Conservation (phyloP, 2,329 filamentous ascomycete species). For the Aspergillus costaricaensis region DNA sequence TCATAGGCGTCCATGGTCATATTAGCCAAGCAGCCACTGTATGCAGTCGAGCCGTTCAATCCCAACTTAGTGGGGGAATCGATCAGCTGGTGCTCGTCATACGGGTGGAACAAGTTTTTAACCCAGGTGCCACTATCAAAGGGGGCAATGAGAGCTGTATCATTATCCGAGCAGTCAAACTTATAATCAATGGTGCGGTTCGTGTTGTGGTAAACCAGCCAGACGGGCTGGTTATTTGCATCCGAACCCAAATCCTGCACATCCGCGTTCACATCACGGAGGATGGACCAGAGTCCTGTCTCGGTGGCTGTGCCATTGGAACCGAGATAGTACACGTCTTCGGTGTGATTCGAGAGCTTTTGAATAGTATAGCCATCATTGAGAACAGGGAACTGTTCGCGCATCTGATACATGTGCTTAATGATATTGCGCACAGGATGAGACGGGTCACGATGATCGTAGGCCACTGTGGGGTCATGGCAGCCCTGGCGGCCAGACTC, state of each 20-base stretch:
- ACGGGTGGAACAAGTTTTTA: constrained; percentile 64
- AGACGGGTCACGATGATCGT: constrained; percentile 63
- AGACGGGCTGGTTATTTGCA: constrained; percentile 47
- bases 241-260: constrained; percentile 53
- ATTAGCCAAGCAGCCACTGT: constrained; percentile 57
- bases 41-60: constrained; percentile 47
- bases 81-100: constrained; percentile 55
- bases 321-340: constrained; percentile 52
- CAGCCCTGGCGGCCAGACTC: constrained; percentile 57
- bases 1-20: constrained; percentile 58
- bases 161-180: constrained; percentile 55
- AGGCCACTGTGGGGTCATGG: constrained; percentile 56
- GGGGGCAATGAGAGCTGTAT: constrained; percentile 55
- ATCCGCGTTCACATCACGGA: constrained; percentile 51
- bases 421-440: constrained; percentile 61
- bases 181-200: constrained; percentile 53
- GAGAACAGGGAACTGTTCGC: constrained; percentile 57
- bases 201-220: constrained; percentile 47
- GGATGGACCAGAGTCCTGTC: constrained; percentile 61
- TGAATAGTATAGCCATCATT: constrained; percentile 60
- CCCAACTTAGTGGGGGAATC: constrained; percentile 47
- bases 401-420: constrained; percentile 62
- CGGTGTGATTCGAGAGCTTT: constrained; percentile 58
- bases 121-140: constrained; percentile 58
- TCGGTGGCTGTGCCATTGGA: constrained; percentile 55